Conservation (phyloP, 257 asterid species). For the Nicotiana obtusifolia region DNA sequence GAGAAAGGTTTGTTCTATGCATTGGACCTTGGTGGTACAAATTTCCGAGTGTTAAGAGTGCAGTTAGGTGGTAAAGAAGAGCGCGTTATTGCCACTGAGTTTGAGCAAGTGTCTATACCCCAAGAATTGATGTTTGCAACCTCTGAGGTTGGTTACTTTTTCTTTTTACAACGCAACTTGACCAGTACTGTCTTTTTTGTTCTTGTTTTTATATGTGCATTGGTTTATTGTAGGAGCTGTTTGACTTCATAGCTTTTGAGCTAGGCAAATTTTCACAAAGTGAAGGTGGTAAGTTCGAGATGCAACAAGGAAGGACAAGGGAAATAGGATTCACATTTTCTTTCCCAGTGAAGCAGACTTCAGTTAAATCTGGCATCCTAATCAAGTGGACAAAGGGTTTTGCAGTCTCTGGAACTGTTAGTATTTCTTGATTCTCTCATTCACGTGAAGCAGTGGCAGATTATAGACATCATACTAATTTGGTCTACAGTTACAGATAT, state of each 20-base stretch:
- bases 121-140: constrained; percentile 53
- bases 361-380: constrained; percentile 66
- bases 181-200: neutral
- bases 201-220: neutral
- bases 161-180: neutral
- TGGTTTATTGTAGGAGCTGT: constrained; percentile 46
- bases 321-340: constrained; percentile 82
- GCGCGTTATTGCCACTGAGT: constrained; percentile 54
- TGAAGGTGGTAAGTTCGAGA: constrained; percentile 49
- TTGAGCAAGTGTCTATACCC: constrained; percentile 67
- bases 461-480: neutral
- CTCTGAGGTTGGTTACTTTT: constrained; percentile 42
- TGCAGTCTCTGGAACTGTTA: constrained; percentile 70
- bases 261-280: constrained; percentile 46
- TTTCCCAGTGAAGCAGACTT: constrained; percentile 73
- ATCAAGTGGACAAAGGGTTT: constrained; percentile 84
- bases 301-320: constrained; percentile 41
- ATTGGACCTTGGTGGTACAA: constrained; percentile 84
- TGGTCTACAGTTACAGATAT: neutral
- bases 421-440: constrained; percentile 20
- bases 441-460: neutral
- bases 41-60: constrained; percentile 74
- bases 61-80: constrained; percentile 73
- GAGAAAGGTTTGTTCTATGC: constrained; percentile 79
- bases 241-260: constrained; percentile 77